These are phyloP conservation scores for Pisolithus sp. DNA, from an alignment of 768 basidiomycete species.

Conservation along the genomic window DNA sequence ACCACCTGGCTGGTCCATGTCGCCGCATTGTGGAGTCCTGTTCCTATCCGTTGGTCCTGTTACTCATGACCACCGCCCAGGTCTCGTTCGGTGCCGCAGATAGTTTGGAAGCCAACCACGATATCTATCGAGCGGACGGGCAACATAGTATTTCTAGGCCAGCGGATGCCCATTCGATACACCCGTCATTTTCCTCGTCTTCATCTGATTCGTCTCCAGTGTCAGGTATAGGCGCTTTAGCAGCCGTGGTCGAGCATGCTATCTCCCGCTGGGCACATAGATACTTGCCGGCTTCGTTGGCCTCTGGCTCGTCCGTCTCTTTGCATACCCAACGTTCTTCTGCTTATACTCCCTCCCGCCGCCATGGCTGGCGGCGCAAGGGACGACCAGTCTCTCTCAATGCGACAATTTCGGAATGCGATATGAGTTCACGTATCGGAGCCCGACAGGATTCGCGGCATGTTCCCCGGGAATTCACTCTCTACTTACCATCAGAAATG, in stretches of 20 bases:
- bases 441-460: conserved; percentile 56
- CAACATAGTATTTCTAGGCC: conserved; percentile 24
- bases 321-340: conserved; percentile 30
- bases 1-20: not conserved
- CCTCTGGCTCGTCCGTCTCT: conserved; percentile 35
- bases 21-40: not conserved
- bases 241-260: conserved; percentile 62
- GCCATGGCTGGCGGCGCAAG: conserved; percentile 37
- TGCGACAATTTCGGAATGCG: conserved; percentile 49
- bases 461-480: conserved; percentile 55
- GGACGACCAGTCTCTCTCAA: conserved; percentile 46
- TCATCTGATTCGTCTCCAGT: conserved; percentile 32
- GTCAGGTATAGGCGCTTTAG: conserved; percentile 41
- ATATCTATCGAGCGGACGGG: conserved; percentile 57
- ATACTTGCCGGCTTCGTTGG: conserved; percentile 38
- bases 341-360: conserved; percentile 33
- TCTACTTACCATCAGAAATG: conserved; percentile 50
- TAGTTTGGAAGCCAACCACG: conserved; percentile 28
- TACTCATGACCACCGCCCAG: not conserved
- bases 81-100: conserved; percentile 2
- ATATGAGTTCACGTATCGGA: conserved; percentile 54
- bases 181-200: conserved; percentile 25
- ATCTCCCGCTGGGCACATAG: conserved; percentile 67
- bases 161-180: conserved; percentile 19
- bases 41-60: not conserved